Evolutionary conservation across 176 grass and related monocot genomes (phyloP).

Genomic region (Rhynchospora pubera): DNA sequence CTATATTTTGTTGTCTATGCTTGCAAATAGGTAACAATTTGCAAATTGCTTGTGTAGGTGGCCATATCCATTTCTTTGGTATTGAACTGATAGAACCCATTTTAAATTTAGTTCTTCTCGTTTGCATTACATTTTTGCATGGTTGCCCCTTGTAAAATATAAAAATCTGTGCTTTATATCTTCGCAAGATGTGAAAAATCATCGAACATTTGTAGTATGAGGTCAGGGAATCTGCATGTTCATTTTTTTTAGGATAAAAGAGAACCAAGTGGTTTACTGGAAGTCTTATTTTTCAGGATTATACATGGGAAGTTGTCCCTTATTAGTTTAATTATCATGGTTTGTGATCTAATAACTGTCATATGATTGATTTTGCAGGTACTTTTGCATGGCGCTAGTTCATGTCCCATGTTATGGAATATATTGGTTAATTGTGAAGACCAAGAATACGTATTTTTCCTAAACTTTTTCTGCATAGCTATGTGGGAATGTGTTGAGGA

Average conservation of each 20-base stretch:
- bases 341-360: not conserved
- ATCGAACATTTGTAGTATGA: too few species aligned
- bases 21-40: not conserved
- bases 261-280: not conserved
- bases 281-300: too few species aligned
- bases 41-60: constrained; percentile 32
- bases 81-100: not conserved
- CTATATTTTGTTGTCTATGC: not conserved
- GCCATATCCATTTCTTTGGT: constrained; percentile 68
- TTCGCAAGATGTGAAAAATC: not conserved
- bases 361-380: constrained; percentile 22
- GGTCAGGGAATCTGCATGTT: not conserved
- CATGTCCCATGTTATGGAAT: constrained; percentile 36
- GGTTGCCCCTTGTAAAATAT: not conserved
- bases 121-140: not conserved
- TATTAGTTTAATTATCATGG: not conserved
- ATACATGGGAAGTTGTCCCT: not conserved
- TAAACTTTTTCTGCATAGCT: constrained; percentile 17
- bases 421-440: constrained; percentile 36
- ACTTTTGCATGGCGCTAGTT: constrained; percentile 31
- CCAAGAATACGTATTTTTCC: constrained; percentile 17
- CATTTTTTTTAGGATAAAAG: not conserved
- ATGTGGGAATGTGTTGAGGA: constrained; percentile 2
- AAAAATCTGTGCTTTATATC: not conserved
- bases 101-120: not conserved